phyloP scores from a whole-genome alignment of 805 yeast species.

The Kodamaea neixiangensis region DNA sequence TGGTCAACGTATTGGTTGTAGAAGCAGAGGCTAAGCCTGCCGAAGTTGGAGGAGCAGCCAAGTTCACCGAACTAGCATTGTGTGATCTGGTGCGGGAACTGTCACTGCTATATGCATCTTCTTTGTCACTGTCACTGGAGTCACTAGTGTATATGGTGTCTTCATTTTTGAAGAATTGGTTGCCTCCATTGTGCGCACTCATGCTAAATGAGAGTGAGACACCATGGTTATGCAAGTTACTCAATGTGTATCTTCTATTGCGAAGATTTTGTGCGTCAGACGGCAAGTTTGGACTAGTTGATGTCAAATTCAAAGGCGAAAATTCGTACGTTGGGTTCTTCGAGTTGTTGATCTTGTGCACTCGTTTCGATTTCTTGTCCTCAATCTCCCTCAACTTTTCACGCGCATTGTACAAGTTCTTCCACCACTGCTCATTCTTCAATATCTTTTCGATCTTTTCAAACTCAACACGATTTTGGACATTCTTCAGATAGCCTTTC shows the following conservation, averaged over 20 bases:
- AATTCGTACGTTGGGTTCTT: conserved; percentile 21
- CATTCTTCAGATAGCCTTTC: conserved; percentile 56
- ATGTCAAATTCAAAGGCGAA: conserved; percentile 26
- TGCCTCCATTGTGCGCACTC: conserved; percentile 50
- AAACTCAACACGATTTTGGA: conserved; percentile 23
- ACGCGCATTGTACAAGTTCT: conserved; percentile 62
- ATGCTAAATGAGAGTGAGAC: conserved; percentile 67
- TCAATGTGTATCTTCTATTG: conserved; percentile 51
- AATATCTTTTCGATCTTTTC: conserved; percentile 54
- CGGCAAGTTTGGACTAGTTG: conserved; percentile 21
- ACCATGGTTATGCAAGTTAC: conserved; percentile 75
- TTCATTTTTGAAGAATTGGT: conserved; percentile 27
- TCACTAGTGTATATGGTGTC: conserved; percentile 26
- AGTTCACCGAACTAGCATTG: neutral
- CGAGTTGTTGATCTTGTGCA: conserved; percentile 7
- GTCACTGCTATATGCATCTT: conserved; percentile 12
- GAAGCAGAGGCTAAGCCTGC: neutral
- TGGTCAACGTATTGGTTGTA: conserved; percentile 4
- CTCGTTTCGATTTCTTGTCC: conserved; percentile 23
- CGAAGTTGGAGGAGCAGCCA: neutral
- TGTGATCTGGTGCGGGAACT: neutral
- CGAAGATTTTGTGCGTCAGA: conserved; percentile 18
- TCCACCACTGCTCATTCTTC: conserved; percentile 85
- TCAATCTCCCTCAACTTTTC: conserved; percentile 36
- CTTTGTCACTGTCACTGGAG: conserved; percentile 26